Evolutionary conservation across 2,329 filamentous ascomycete genomes (phyloP).

Genomic region (Anisogramma anomala): DNA sequence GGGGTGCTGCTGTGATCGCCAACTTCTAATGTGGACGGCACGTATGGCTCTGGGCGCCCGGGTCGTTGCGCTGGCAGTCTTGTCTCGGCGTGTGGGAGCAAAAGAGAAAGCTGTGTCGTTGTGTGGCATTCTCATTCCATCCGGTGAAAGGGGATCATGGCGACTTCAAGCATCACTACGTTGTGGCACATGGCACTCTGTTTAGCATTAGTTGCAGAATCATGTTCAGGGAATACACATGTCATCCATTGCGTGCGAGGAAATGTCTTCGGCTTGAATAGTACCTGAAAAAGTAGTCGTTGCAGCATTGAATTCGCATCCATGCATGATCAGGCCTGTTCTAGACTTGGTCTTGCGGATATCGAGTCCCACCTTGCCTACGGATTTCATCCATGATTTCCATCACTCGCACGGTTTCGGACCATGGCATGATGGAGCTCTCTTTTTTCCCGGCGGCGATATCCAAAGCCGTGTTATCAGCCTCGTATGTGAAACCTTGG

Average conservation of each 20-base stretch:
- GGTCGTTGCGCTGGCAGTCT: neutral
- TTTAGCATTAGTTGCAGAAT: no score
- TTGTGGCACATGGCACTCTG: no score
- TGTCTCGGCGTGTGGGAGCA: no score
- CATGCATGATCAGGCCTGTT: no score
- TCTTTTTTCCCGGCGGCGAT: constrained; percentile 12
- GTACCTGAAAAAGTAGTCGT: no score
- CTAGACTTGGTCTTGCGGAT: constrained; percentile 4
- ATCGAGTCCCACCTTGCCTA: constrained; percentile 2
- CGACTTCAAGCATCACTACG: no score
- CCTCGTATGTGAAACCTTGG: constrained; percentile 16
- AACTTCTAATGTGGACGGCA: constrained; percentile 38
- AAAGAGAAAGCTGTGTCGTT: no score
- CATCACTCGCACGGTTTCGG: constrained; percentile 15
- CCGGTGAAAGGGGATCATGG: neutral
- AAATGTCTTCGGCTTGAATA: no score
- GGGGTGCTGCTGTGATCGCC: constrained; percentile 33
- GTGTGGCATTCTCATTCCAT: no score
- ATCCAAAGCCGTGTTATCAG: constrained; percentile 15
- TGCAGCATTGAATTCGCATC: neutral
- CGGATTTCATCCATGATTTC: constrained; percentile 16
- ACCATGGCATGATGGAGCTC: constrained; percentile 15
- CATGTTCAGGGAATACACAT: no score
- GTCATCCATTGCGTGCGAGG: no score
- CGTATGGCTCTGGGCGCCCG: no score